Conservation (phyloP, 2,329 filamentous ascomycete genomes). For the Ophiobolus disseminans region DNA sequence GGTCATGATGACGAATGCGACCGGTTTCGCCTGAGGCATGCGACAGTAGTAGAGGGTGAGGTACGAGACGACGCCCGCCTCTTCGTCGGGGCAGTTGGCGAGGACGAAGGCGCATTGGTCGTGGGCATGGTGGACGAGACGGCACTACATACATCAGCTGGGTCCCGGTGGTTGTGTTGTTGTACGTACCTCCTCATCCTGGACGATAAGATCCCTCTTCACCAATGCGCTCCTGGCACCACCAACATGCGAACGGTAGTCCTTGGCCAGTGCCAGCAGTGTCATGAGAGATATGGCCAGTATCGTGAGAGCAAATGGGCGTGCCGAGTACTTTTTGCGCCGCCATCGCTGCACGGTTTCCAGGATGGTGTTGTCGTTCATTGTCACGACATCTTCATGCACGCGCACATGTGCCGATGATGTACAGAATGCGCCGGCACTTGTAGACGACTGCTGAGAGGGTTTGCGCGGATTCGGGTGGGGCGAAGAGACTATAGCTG, state of each 20-base stretch:
- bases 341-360: conserved; percentile 31
- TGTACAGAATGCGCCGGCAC: conserved; percentile 13
- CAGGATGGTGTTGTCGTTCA: conserved; percentile 29
- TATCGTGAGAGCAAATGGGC: conserved; percentile 47
- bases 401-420: conserved; percentile 1
- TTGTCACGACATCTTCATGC: conserved; percentile 32
- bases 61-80: conserved; percentile 89
- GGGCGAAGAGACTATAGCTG: not conserved
- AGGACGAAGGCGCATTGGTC: conserved; percentile 90
- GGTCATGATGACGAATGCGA: conserved; percentile 81
- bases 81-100: conserved; percentile 83
- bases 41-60: conserved; percentile 89
- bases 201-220: conserved; percentile 28
- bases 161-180: not conserved
- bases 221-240: conserved; percentile 7
- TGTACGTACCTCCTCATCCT: conserved; percentile 47
- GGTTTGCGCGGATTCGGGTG: not conserved
- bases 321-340: conserved; percentile 44
- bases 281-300: conserved; percentile 37
- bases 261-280: conserved; percentile 38
- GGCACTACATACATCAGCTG: conserved; percentile 63
- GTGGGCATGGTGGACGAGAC: conserved; percentile 73
- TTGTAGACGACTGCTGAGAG: not conserved
- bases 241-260: conserved; percentile 8
- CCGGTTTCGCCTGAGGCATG: conserved; percentile 69